These are phyloP conservation scores for Mentha longifolia DNA, from an alignment of 257 asterid species.

Conservation along the genomic window DNA sequence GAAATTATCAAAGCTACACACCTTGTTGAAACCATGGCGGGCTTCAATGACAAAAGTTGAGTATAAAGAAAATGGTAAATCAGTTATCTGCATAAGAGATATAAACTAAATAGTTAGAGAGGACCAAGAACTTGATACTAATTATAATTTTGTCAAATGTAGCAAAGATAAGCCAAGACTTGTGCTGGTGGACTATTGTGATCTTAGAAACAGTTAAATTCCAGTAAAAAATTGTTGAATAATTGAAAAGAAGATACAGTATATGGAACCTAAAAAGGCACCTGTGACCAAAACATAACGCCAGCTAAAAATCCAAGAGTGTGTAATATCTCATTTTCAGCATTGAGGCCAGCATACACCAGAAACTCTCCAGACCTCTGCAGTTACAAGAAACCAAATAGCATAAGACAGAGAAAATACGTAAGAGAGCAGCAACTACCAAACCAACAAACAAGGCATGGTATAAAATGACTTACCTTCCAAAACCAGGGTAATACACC, in stretches of 20 bases:
- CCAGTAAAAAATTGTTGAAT: background rate
- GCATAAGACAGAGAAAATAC: background rate
- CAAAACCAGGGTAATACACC: slow-evolving; percentile 96
- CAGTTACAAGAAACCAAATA: slow-evolving; percentile 36
- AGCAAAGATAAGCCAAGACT: slow-evolving; percentile 16
- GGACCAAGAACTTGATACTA: slow-evolving; percentile 10
- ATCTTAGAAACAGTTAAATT: slow-evolving; percentile 6
- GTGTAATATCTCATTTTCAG: slow-evolving; percentile 82
- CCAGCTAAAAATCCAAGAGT: slow-evolving; percentile 93
- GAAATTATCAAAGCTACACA: slow-evolving; percentile 30
- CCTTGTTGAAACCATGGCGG: slow-evolving; percentile 95
- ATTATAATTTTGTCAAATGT: slow-evolving; percentile 8
- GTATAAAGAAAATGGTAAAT: slow-evolving; percentile 89
- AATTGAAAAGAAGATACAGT: slow-evolving; percentile 12
- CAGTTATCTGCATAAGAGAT: slow-evolving; percentile 70
- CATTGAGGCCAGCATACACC: slow-evolving; percentile 63
- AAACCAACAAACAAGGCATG: slow-evolving; percentile 26
- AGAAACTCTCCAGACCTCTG: slow-evolving; percentile 82
- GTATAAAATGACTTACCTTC: slow-evolving; percentile 64
- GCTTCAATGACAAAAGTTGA: slow-evolving; percentile 96
- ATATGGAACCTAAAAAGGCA: slow-evolving; percentile 32
- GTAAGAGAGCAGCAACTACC: slow-evolving; percentile 21
- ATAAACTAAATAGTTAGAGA: slow-evolving; percentile 28
- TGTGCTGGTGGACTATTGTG: slow-evolving; percentile 1
- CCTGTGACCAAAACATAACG: slow-evolving; percentile 96